Evolutionary conservation across 2,329 filamentous ascomycete genomes (phyloP).

Genomic region (Aureobasidium sp.): DNA sequence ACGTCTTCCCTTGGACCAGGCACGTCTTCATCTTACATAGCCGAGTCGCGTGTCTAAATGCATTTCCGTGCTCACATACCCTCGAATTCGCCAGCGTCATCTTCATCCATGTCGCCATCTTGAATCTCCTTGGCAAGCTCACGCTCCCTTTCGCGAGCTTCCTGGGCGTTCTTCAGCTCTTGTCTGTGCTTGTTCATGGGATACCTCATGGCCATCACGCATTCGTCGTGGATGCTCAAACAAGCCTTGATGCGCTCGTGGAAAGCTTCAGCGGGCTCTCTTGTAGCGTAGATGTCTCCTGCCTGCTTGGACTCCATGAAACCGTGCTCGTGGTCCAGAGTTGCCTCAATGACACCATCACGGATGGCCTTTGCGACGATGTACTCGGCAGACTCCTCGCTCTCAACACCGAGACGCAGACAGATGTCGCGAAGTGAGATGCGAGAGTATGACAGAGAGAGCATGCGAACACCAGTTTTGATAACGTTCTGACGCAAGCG

Average conservation of each 20-base stretch:
- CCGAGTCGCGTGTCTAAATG: neutral
- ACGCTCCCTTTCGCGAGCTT: constrained; percentile 90
- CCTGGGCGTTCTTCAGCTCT: constrained; percentile 95
- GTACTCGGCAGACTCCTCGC: constrained; percentile 96
- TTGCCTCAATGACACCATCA: constrained; percentile 94
- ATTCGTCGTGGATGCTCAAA: constrained; percentile 88
- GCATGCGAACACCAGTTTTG: constrained; percentile 98
- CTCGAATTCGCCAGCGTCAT: constrained; percentile 83
- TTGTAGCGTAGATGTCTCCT: constrained; percentile 90
- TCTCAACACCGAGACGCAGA: constrained; percentile 84
- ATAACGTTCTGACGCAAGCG: constrained; percentile 97
- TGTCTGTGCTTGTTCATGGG: constrained; percentile 98
- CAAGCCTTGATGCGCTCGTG: constrained; percentile 93
- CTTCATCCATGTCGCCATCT: constrained; percentile 92
- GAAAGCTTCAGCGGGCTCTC: constrained; percentile 93
- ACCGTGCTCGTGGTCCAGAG: constrained; percentile 83
- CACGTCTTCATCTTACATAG: constrained; percentile 10
- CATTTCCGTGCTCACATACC: constrained; percentile 58
- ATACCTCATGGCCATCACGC: constrained; percentile 98
- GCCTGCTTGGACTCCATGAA: constrained; percentile 99
- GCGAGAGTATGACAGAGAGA: constrained; percentile 94
- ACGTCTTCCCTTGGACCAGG: neutral
- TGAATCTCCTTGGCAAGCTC: constrained; percentile 99
- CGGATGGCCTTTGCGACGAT: constrained; percentile 98
- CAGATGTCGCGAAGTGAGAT: constrained; percentile 97